Evolutionary conservation across 495 filamentous ascomycete genomes (phyloP).

Genomic region (Talaromyces proteolyticus): DNA sequence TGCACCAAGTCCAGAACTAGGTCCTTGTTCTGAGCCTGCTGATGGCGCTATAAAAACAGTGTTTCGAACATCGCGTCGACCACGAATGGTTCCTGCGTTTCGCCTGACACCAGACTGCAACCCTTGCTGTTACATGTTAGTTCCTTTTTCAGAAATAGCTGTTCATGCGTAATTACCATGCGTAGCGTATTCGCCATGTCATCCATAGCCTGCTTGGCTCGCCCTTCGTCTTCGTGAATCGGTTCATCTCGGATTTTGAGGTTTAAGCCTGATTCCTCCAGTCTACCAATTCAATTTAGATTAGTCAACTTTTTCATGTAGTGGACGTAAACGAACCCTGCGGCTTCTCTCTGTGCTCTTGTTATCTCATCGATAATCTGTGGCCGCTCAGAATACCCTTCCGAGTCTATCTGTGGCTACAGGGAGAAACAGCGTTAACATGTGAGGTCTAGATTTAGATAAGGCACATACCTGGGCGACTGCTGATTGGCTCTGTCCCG

Average conservation of each 20-base stretch:
- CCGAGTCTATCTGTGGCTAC: slow-evolving; percentile 46
- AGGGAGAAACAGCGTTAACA: slow-evolving; percentile 7
- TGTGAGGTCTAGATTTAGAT: neutral
- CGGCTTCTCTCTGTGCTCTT: slow-evolving; percentile 73
- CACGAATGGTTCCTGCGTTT: slow-evolving; percentile 73
- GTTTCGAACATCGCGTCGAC: slow-evolving; percentile 85
- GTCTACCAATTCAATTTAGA: slow-evolving; percentile 29
- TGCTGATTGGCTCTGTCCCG: neutral
- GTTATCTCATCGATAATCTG: slow-evolving; percentile 72
- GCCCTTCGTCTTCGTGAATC: slow-evolving; percentile 85
- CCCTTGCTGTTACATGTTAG: slow-evolving; percentile 32
- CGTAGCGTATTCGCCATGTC: slow-evolving; percentile 86
- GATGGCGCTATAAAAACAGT: slow-evolving; percentile 62
- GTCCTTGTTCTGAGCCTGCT: slow-evolving; percentile 28
- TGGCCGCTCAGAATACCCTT: slow-evolving; percentile 64
- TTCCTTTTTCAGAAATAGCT: neutral
- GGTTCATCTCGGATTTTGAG: slow-evolving; percentile 89
- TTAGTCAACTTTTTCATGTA: slow-evolving; percentile 1
- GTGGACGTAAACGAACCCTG: slow-evolving; percentile 42
- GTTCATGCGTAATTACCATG: slow-evolving; percentile 38
- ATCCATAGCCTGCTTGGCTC: slow-evolving; percentile 82
- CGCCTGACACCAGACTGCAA: slow-evolving; percentile 54
- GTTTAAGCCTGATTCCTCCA: slow-evolving; percentile 73
- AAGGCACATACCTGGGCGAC: neutral
- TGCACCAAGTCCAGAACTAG: no score